Evolutionary conservation across 2,329 filamentous ascomycete species (phyloP), one percentile per base, ranked within the genome.

Genomic region (Trichoderma sp.): DNA sequence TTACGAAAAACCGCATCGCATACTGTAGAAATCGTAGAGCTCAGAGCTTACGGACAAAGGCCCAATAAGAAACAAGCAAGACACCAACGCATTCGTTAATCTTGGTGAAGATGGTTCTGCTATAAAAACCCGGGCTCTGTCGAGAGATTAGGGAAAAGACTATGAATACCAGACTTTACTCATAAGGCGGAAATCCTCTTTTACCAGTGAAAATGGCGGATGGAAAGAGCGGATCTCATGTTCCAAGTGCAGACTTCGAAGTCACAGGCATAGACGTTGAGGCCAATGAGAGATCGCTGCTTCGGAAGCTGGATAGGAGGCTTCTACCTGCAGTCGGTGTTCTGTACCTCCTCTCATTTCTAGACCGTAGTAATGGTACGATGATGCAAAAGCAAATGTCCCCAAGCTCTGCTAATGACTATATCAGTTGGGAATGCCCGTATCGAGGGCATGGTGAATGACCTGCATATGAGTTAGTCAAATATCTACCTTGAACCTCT

Each of bases 341-440:
- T 3, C 68, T 87, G 12, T 87, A 87, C 69, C 72, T 87, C 6
- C 71, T 86, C 0, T 85, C 82, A 0, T 87, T 87, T 67, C 72
- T 87, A 9, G 85, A 86, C 68, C 76, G 84, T 39, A 85, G 83
- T 70, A 87, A 87, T 75, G 84, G 78, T 82, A 81, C 48, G 81
- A 77, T 12, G 14, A 12, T 68, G 15, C 74, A 75, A 50, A 21
- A 5, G 3, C 9, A 74, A 55, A 71, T 74, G 72, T 70, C 10
- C 2, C 34, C 72, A 69, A 76, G 71, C 47, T 51, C 12, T 6
- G 26, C 47, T 60, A 67, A 63, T 24, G 1, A 34, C 9, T 1
- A 12, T 7, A 73, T 71, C 30, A 89, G 83, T 87, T 21, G 84
- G 83, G 26, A 87, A 87, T 67, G 85, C 84, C 0, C 79, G 80